Base-by-base conservation (phyloP, 2,329 filamentous ascomycete species). In the Epichloe amarillans region DNA sequence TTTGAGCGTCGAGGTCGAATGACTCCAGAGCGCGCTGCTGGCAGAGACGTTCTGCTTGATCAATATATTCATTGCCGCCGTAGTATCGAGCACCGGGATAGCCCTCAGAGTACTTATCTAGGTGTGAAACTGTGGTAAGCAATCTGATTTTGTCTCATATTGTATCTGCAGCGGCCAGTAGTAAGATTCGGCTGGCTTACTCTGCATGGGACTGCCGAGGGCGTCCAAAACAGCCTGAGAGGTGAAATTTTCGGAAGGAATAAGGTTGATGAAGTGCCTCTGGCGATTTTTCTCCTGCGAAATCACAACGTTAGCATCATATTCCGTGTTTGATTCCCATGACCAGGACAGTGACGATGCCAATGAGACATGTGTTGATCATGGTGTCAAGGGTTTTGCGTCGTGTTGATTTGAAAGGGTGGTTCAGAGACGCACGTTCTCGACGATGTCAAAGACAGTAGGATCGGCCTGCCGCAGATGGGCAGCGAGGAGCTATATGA, bases 201-300 rank as follows among this genome's bases (percentile, higher is more conserved):
- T 95, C 69, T 95, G 89, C 89, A 95, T 95, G 50, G 90, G 85
- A 74, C 88, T 95, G 57, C 89, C 89, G 54, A 95, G 75, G 36
- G 89, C 88, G 75, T 95, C 89, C 51, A 95, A 79, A 19, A 95
- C 89, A 33, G 89, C 88, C 68, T 94, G 87, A 7, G 89, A 95
- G 26, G 89, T 95, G 64, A 95, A 95, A 72, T 95, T 95, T 71
- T 95, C 89, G 6, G 89, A 95, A 19, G 89, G 89, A 58, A 95
- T 95, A 52, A 95, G 76, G 69, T 97, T 97, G 73, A 98, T 95
- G 64, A 96, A 98, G 69, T 97, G 89, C 70, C 95, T 95, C 70
- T 98, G 93, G 59, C 93, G 81, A 59, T 79, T 79, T 80, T 97
- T 97, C 75, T 98, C 93, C 88, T 95, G 37, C 5, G 17, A n/a